phyloP scores from a whole-genome alignment of 2,329 filamentous ascomycete species.

The Colletotrichum sp. region DNA sequence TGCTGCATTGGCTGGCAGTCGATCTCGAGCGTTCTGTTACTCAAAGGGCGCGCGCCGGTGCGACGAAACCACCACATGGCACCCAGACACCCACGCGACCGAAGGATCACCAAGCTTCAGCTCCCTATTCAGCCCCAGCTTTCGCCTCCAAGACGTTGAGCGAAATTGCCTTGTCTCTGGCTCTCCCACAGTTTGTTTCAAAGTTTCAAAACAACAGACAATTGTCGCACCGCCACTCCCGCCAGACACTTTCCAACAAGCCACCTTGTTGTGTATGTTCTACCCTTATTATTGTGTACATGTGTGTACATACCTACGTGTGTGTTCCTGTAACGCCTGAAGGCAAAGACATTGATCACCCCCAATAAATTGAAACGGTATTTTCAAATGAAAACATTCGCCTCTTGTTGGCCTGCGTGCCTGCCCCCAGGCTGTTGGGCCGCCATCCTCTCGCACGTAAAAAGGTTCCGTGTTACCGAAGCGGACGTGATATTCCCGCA shows the following conservation, averaged over 20 bases:
- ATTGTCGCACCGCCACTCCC: slow-evolving; percentile 12
- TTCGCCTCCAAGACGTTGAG: neutral
- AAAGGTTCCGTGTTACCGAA: neutral
- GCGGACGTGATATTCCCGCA: neutral
- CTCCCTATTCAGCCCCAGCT: neutral
- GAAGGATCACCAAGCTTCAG: neutral
- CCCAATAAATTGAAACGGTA: neutral
- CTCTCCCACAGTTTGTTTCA: neutral
- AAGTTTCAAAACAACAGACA: neutral
- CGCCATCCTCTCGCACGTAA: neutral
- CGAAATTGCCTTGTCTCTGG: neutral
- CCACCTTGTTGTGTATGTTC: neutral
- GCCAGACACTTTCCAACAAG: neutral
- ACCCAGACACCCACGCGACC: neutral
- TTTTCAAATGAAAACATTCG: neutral
- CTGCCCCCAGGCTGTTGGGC: neutral
- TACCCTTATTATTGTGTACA: neutral
- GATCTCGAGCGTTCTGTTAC: neutral
- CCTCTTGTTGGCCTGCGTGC: neutral
- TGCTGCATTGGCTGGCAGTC: neutral
- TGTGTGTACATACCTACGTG: neutral
- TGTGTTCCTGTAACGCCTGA: neutral
- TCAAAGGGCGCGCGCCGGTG: neutral
- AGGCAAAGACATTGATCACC: neutral
- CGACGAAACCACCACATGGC: neutral